Base-by-base conservation (phyloP, 2,329 filamentous ascomycete genomes). In the Fusarium sp. region DNA sequence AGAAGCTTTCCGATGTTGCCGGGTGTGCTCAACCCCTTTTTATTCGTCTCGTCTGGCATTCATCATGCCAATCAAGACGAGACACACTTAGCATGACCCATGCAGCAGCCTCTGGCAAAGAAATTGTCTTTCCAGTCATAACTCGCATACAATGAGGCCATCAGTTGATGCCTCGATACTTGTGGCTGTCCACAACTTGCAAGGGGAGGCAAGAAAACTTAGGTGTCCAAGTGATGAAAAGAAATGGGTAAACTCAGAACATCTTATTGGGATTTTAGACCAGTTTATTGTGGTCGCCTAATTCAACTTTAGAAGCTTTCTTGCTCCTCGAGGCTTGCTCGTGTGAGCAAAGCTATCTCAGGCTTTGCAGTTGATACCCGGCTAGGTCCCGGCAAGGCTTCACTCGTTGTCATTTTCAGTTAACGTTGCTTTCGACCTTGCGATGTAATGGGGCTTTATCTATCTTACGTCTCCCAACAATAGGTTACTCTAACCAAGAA, bases 51-150 rank as follows among this genome's bases (percentile, higher is more conserved):
- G 57, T 58, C 56, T 63, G 72, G 59, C 47, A 50, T 32, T n/a
- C 24, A 36, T 36, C 50, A 59, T 63, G 55, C 76, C 71, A 75
- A 76, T 69, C 75, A 75, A 45, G 51, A 53, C 63, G 22, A 22
- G 54, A 67, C 60, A 73, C 66, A 39, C 61, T 70, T 42, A 22
- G 39, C 48, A 41, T 20, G 26, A 64, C 32, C n/a, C 51, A 66
- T 62, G 42, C 22, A 47, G 22, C 17, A 35, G 30, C 38, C 22
- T 55, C 24, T 64, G 45, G n/a, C 42, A 17, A 22, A 7, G 15
- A 22, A 41, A 24, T 17, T 17, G n/a, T 28, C 14, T 39, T 36
- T 35, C 17, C 18, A 22, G 41, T 20, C 30, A 32, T 11, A 36
- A 20, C 11, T 22, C 22, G 42, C 54, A 28, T 50, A 18, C 15